phyloP scores from a whole-genome alignment of 331 rosid species.

The Quercus lobata region DNA sequence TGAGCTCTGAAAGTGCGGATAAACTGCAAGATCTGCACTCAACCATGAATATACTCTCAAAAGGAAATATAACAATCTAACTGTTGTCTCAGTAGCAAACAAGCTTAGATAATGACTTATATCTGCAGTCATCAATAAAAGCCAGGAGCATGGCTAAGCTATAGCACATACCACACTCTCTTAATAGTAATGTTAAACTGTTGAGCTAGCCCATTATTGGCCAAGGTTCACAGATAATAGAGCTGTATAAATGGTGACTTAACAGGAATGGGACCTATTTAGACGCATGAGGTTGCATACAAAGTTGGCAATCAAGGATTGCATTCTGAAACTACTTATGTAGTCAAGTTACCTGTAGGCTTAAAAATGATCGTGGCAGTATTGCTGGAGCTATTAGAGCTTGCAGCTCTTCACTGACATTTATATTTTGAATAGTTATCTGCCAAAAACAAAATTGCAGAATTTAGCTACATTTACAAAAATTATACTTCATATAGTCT shows the following conservation, averaged over 20 bases:
- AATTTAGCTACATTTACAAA: slow-evolving; percentile 18
- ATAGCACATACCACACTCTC: background rate
- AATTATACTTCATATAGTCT: background rate
- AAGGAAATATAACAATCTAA: background rate
- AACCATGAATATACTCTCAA: slow-evolving; percentile 7
- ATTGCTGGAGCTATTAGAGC: slow-evolving; percentile 86
- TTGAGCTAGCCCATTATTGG: background rate
- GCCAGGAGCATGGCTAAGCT: background rate
- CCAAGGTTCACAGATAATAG: background rate
- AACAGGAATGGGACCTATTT: background rate
- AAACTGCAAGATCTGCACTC: slow-evolving; percentile 73
- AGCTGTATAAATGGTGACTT: background rate
- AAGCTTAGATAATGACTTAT: background rate
- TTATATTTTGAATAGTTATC: slow-evolving; percentile 75
- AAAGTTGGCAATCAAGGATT: slow-evolving; percentile 4
- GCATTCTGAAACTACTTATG: background rate
- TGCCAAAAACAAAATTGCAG: slow-evolving; percentile 36
- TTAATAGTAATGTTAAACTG: background rate
- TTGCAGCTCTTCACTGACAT: slow-evolving; percentile 71
- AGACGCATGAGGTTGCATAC: background rate
- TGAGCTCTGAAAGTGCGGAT: slow-evolving; percentile 68
- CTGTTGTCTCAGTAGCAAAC: background rate
- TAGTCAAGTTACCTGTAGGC: slow-evolving; percentile 60
- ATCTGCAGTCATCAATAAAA: background rate
- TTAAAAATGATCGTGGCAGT: slow-evolving; percentile 78